Conservation (phyloP, 129 eudicot species). For the Arctium minus region DNA sequence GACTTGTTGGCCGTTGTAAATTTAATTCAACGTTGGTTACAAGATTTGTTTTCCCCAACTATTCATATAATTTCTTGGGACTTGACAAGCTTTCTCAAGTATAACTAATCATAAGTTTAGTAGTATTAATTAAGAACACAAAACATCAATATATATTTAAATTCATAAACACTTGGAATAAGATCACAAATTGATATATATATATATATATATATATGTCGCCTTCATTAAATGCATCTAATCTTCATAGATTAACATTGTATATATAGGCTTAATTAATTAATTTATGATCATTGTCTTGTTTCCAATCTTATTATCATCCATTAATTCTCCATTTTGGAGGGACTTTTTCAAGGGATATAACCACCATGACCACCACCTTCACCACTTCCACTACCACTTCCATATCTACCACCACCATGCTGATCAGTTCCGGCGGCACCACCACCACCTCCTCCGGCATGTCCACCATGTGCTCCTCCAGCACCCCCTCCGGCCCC, state of each 20-base stretch:
- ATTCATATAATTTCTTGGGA: too few relatives aligned
- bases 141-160: background rate
- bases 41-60: too few relatives aligned
- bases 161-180: constrained; percentile 11
- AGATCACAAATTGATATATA: constrained; percentile 5
- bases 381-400: constrained; percentile 35
- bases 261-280: background rate
- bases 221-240: constrained; percentile 4
- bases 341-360: constrained; percentile 16
- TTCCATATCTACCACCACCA: constrained; percentile 24
- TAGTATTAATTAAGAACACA: background rate
- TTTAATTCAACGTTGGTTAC: too few relatives aligned
- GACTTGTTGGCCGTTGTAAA: too few relatives aligned
- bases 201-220: background rate
- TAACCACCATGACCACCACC: constrained; percentile 42
- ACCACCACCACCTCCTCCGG: constrained; percentile 41
- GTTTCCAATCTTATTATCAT: constrained; percentile 23
- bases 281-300: background rate
- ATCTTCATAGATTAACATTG: background rate
- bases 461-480: constrained; percentile 34
- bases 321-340: background rate
- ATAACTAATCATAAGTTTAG: too few relatives aligned
- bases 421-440: constrained; percentile 22
- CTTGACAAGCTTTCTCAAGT: too few relatives aligned
- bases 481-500: constrained; percentile 38